phyloP scores from a whole-genome alignment of 2,329 filamentous ascomycete genomes.

The Colletotrichum musicola region DNA sequence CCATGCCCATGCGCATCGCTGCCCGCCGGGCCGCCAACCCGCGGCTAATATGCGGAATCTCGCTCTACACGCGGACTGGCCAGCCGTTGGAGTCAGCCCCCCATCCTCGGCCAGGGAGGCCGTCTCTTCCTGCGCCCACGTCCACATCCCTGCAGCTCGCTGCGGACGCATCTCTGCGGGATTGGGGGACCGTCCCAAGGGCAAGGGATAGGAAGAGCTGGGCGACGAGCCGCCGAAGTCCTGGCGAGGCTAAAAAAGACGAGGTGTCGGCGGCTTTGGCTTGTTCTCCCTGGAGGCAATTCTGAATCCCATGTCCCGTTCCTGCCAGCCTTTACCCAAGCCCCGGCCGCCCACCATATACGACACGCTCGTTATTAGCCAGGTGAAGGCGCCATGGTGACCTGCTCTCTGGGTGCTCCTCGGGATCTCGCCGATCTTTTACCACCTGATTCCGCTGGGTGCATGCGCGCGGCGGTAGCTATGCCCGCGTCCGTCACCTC shows the following conservation, averaged over 20 bases:
- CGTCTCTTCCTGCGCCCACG: slow-evolving; percentile 20
- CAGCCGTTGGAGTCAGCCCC: background rate
- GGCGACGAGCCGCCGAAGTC: too few relatives aligned
- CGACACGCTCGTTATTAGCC: too few relatives aligned
- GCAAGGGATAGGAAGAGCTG: too few relatives aligned
- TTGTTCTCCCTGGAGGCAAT: slow-evolving; percentile 30
- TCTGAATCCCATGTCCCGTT: slow-evolving; percentile 7
- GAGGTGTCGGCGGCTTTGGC: slow-evolving; percentile 27
- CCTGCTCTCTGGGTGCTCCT: background rate
- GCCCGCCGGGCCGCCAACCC: slow-evolving; percentile 36
- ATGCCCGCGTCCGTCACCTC: slow-evolving; percentile 1
- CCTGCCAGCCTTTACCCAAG: background rate
- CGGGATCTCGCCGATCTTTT: slow-evolving; percentile 17
- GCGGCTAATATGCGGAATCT: slow-evolving; percentile 34
- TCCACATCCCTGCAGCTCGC: slow-evolving; percentile 17
- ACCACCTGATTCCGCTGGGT: background rate
- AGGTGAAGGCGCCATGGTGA: too few relatives aligned
- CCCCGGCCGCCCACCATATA: too few relatives aligned
- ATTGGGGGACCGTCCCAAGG: background rate
- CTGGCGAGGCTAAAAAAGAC: too few relatives aligned
- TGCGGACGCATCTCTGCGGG: slow-evolving; percentile 8
- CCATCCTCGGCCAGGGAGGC: slow-evolving; percentile 28
- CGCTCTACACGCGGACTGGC: slow-evolving; percentile 26
- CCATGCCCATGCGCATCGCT: background rate
- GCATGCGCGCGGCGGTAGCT: background rate